Conservation (phyloP, 371 early-diverging fungal genomes). For the Apophysomyces sp. region DNA sequence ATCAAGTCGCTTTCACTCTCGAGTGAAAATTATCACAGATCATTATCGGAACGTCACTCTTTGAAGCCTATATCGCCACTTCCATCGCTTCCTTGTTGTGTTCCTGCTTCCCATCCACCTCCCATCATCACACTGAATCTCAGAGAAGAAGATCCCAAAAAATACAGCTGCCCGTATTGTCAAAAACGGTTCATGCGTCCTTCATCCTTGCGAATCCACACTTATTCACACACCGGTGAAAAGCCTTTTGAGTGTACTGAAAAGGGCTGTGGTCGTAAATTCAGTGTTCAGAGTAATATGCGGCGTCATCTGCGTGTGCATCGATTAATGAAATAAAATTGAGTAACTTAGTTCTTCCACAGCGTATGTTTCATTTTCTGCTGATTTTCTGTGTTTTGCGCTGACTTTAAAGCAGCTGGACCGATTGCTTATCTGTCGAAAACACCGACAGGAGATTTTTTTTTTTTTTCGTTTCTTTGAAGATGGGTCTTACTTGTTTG, state of each 20-base stretch:
- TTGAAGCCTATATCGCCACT: background rate
- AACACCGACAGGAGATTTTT: too few species aligned
- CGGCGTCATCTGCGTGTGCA: constrained; percentile 54
- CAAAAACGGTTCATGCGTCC: constrained; percentile 74
- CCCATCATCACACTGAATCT: background rate
- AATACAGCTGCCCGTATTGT: constrained; percentile 68
- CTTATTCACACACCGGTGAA: constrained; percentile 76
- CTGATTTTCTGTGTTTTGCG: too few species aligned
- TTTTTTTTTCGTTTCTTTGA: too few species aligned
- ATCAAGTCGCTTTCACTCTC: background rate
- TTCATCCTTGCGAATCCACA: constrained; percentile 67
- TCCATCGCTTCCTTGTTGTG: background rate
- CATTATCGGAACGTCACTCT: background rate
- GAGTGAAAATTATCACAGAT: background rate
- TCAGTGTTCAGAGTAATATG: constrained; percentile 79
- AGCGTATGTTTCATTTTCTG: too few species aligned
- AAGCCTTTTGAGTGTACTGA: constrained; percentile 68
- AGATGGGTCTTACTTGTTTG: too few species aligned
- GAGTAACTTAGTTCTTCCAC: background rate
- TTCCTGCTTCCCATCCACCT: background rate
- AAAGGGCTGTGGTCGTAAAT: constrained; percentile 66
- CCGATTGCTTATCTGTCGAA: too few species aligned
- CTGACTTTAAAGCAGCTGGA: too few species aligned
- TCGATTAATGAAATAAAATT: constrained; percentile 6
- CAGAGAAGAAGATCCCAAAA: constrained; percentile 11